Conservation (phyloP, 2,329 filamentous ascomycete species). For the Xylariaceae sp. region DNA sequence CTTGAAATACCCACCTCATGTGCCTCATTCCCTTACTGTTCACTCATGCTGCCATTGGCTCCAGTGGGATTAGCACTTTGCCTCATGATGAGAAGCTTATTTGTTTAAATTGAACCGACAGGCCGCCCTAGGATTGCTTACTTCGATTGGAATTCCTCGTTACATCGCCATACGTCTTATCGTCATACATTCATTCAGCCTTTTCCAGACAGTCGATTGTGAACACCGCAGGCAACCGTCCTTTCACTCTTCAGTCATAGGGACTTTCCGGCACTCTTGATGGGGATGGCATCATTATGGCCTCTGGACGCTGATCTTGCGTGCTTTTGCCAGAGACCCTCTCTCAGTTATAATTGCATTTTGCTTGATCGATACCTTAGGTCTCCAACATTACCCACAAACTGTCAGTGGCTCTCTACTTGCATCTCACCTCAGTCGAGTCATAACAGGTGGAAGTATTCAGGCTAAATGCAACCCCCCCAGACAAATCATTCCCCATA, state of each 20-base stretch:
- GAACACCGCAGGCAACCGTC: not conserved
- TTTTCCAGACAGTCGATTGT: not conserved
- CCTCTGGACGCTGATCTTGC: too few relatives aligned
- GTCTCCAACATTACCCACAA: too few relatives aligned
- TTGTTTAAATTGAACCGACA: not conserved
- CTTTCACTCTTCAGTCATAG: not conserved
- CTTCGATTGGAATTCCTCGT: not conserved
- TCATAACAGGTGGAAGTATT: too few relatives aligned
- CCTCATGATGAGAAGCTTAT: not conserved
- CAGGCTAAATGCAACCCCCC: too few relatives aligned
- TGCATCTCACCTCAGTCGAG: too few relatives aligned
- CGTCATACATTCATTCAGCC: not conserved
- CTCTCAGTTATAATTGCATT: too few relatives aligned
- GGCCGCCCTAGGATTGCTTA: not conserved
- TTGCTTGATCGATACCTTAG: too few relatives aligned
- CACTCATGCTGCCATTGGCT: not conserved
- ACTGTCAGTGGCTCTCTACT: too few relatives aligned
- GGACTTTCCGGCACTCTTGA: not conserved
- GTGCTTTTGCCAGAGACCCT: too few relatives aligned
- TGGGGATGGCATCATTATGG: not conserved
- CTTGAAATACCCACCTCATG: too few relatives aligned
- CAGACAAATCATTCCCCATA: too few relatives aligned
- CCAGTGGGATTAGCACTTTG: not conserved
- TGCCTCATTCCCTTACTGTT: not conserved
- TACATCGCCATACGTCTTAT: not conserved